Conservation (phyloP, 2,329 filamentous ascomycete genomes). For the Xylaria digitata region DNA sequence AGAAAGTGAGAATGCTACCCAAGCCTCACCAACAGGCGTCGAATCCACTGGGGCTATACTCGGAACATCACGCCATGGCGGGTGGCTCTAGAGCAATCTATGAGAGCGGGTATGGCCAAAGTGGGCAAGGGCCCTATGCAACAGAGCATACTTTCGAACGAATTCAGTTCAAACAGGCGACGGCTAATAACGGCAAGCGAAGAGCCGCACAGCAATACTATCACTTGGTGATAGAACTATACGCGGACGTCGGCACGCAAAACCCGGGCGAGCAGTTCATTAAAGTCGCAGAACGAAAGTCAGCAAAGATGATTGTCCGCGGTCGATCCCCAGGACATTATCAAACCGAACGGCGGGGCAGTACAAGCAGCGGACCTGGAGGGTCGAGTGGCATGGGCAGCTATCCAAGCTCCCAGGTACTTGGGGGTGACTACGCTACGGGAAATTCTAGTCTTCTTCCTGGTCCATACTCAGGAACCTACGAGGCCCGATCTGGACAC, state of each 20-base stretch:
- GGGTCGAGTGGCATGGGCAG: conserved; percentile 71
- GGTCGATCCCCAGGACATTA: conserved; percentile 86
- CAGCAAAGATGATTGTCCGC: conserved; percentile 86
- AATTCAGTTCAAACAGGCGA: conserved; percentile 94
- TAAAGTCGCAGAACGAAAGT: conserved; percentile 77
- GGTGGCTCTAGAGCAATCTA: conserved; percentile 55
- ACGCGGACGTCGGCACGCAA: conserved; percentile 71
- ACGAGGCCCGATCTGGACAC: conserved; percentile 56
- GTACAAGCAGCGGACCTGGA: conserved; percentile 73
- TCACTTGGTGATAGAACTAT: conserved; percentile 87
- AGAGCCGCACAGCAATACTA: conserved; percentile 93
- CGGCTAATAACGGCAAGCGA: conserved; percentile 92
- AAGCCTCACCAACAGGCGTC: conserved; percentile 66
- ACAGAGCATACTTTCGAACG: conserved; percentile 80
- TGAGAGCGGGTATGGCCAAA: conserved; percentile 55
- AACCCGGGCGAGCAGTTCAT: conserved; percentile 66
- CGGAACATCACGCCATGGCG: conserved; percentile 51
- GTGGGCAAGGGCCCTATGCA: conserved; percentile 53
- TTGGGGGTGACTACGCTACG: conserved; percentile 55
- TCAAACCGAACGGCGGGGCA: conserved; percentile 75
- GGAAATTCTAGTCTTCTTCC: conserved; percentile 56
- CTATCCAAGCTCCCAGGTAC: conserved; percentile 55
- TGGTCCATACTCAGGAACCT: conserved; percentile 52
- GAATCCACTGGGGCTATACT: conserved; percentile 60
- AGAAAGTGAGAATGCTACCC: conserved; percentile 74